Evolutionary conservation across 441 rosid species (phyloP).

Genomic region (Rhodomyrtus psidioides): DNA sequence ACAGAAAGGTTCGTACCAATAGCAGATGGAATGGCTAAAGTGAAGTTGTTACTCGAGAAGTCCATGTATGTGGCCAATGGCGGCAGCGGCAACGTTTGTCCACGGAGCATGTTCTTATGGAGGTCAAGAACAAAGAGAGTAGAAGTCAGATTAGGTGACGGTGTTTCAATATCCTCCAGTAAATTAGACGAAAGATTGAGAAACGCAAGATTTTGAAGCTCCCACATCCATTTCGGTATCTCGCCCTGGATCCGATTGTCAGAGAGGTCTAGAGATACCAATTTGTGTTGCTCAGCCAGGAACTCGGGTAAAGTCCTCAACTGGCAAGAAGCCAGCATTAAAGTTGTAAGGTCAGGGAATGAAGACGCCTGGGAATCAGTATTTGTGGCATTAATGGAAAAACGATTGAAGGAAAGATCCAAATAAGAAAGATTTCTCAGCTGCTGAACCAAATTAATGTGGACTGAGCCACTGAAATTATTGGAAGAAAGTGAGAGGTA

Average conservation of each 20-base stretch:
- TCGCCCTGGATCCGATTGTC: constrained; percentile 22
- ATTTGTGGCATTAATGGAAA: constrained; percentile 6
- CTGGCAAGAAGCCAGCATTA: constrained; percentile 20
- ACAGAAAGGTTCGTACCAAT: not conserved
- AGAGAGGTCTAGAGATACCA: constrained; percentile 25
- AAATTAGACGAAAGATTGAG: constrained; percentile 37
- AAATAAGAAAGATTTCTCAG: constrained; percentile 12
- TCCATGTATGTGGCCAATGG: constrained; percentile 1
- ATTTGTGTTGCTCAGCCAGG: not conserved
- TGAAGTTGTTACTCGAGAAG: constrained; percentile 18
- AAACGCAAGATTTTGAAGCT: accelerated
- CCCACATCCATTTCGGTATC: constrained; percentile 42
- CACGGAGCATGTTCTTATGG: constrained; percentile 12
- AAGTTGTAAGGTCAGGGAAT: not conserved
- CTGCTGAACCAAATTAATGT: not conserved
- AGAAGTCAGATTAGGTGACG: not conserved
- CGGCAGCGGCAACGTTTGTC: constrained; percentile 8
- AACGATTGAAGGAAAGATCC: constrained; percentile 27
- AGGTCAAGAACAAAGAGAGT: constrained; percentile 16
- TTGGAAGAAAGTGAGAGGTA: constrained; percentile 33
- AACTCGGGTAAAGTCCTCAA: constrained; percentile 18
- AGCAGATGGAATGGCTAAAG: constrained; percentile 4
- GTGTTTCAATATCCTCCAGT: not conserved
- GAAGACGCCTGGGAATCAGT: not conserved
- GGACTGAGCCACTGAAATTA: constrained; percentile 24